Conservation (phyloP, 2,329 filamentous ascomycete species). For the Xylaria polymorpha region DNA sequence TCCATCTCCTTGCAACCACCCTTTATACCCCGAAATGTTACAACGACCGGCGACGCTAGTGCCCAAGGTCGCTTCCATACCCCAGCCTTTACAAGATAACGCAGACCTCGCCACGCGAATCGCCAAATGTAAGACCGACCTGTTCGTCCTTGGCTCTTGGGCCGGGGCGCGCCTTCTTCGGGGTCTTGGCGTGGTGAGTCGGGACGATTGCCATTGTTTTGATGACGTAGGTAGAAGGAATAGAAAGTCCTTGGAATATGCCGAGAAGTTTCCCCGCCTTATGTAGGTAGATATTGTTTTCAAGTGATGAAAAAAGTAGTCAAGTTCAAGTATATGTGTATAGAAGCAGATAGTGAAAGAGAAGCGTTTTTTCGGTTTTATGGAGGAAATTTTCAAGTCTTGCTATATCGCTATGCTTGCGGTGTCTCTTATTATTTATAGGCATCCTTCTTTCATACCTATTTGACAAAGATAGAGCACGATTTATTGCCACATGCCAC, state of each 20-base stretch:
- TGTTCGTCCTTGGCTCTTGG: conserved; percentile 16
- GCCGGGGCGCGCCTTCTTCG: background rate
- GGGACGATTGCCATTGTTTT: background rate
- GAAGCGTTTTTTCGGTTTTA: too few relatives aligned
- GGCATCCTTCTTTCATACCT: background rate
- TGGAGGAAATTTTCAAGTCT: background rate
- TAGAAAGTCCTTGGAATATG: too few relatives aligned
- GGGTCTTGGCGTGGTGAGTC: background rate
- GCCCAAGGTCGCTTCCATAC: background rate
- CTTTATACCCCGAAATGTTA: background rate
- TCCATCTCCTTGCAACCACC: background rate
- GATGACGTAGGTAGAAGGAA: background rate
- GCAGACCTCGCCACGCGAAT: conserved; percentile 2
- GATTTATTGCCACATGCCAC: background rate
- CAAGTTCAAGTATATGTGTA: background rate
- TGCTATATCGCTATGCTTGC: background rate
- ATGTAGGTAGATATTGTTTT: background rate
- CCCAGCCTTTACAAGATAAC: conserved; percentile 18
- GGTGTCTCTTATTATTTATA: background rate
- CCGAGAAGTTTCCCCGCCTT: background rate
- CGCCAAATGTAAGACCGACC: conserved; percentile 26
- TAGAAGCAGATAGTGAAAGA: background rate
- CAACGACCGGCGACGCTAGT: background rate
- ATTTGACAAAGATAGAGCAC: background rate
- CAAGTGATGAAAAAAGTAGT: background rate